A percentile compares a stretch with the other conserved stretches of the same genome.
phyloP scores from a whole-genome alignment of 495 filamentous ascomycete genomes.

The Xylaria longipes region DNA sequence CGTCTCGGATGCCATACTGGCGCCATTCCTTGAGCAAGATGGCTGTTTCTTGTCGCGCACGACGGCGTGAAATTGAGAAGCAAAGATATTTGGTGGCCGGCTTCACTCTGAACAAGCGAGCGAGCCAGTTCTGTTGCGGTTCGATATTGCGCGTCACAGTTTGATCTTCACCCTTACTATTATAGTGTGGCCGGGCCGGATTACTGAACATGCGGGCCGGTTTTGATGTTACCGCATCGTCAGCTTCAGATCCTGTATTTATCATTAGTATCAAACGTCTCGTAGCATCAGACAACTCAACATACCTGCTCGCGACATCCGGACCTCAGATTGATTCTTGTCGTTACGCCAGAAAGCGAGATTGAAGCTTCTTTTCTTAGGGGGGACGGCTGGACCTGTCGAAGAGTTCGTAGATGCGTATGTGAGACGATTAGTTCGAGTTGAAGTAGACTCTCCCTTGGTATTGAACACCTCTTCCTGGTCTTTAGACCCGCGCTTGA shows the following conservation, averaged over 20 bases:
- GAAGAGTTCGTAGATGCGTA: conserved; percentile 28
- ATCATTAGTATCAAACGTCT: conserved; percentile 19
- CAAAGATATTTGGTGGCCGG: conserved; percentile 76
- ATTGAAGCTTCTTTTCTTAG: conserved; percentile 57
- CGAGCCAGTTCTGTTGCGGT: conserved; percentile 80
- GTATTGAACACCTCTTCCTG: conserved; percentile 35
- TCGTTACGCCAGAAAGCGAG: conserved; percentile 55
- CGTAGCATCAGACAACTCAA: not conserved
- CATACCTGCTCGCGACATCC: conserved; percentile 46
- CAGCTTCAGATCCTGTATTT: conserved; percentile 24
- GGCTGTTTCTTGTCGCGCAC: conserved; percentile 75
- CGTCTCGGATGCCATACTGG: conserved; percentile 75
- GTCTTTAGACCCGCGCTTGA: conserved; percentile 62
- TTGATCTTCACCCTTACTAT: conserved; percentile 25
- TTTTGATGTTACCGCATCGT: conserved; percentile 22
- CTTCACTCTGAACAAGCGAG: conserved; percentile 86
- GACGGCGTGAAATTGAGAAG: conserved; percentile 70
- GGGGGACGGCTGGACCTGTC: not conserved
- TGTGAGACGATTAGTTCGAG: conserved; percentile 21
- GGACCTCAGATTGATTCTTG: conserved; percentile 44
- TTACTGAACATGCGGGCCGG: conserved; percentile 24
- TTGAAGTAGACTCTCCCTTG: conserved; percentile 13
- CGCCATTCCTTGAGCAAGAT: conserved; percentile 79
- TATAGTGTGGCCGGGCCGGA: conserved; percentile 13
- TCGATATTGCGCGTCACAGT: conserved; percentile 55